Evolutionary conservation across 805 yeast species (phyloP).

Genomic region (Phaffomyces antillensis): DNA sequence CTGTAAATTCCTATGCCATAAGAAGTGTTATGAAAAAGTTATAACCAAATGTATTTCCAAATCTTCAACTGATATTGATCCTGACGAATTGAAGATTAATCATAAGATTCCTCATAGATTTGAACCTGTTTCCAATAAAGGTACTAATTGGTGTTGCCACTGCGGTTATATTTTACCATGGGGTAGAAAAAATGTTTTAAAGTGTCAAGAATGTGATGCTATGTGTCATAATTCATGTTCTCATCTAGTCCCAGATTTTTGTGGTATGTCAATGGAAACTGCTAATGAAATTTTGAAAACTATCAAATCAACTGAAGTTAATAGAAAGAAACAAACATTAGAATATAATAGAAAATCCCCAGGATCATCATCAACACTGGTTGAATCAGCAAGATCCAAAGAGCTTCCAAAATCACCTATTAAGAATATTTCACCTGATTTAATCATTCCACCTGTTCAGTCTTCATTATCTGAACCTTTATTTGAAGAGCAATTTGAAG

Average conservation of each 20-base stretch:
- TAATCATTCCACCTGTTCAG: too few species aligned
- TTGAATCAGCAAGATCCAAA: not conserved
- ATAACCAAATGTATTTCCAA: slow-evolving; percentile 80
- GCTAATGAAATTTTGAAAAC: slow-evolving; percentile 85
- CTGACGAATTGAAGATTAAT: slow-evolving; percentile 76
- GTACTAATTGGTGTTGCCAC: slow-evolving; percentile 99
- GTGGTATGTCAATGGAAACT: slow-evolving; percentile 98
- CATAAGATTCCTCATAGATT: slow-evolving; percentile 97
- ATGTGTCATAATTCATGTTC: slow-evolving; percentile 93
- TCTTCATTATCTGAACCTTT: not conserved
- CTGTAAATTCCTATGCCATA: slow-evolving; percentile 74
- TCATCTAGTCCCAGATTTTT: slow-evolving; percentile 93
- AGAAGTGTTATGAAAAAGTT: slow-evolving; percentile 72
- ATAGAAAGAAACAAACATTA: slow-evolving; percentile 20
- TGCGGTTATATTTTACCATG: slow-evolving; percentile 96
- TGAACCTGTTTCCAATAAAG: slow-evolving; percentile 84
- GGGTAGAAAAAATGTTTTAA: slow-evolving; percentile 88
- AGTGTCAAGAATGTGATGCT: slow-evolving; percentile 88
- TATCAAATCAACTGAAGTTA: slow-evolving; percentile 62
- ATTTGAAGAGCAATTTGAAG: not conserved
- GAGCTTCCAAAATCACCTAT: not conserved
- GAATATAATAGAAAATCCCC: slow-evolving; percentile 10
- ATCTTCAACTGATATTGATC: slow-evolving; percentile 59
- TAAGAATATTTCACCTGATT: not conserved
- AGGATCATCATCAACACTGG: slow-evolving; percentile 9